Base-by-base conservation (phyloP, 1,284 basidiomycete species). In the Ustilago vetiveriae region DNA sequence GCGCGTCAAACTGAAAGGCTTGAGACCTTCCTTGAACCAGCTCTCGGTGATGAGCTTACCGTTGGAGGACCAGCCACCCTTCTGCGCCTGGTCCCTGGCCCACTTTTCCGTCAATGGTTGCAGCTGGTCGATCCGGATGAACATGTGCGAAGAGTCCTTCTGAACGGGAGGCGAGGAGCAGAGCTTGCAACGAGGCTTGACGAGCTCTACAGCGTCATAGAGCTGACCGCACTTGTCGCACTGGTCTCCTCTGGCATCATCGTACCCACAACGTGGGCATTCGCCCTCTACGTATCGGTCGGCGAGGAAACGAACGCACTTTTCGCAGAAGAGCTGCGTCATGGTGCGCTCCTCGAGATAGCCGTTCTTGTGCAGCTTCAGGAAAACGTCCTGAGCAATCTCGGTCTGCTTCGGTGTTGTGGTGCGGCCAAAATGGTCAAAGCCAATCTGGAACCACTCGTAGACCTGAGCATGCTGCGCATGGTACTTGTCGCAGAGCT, bases 391-490 rank as follows among this genome's bases (percentile, higher is more conserved):
- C 64, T 82, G 80, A 13, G 78, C 76, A 32, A 82, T 81, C 48
- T 92, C 89, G 4, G 94, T 94, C 83, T 98, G 96, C 62, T 89
- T 84, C 9, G 89, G 88, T 2, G 93, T 92, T 23, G 94, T 95
- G 7, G 95, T 99, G 35, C 96, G 88, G 5, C 96, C 95, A 83
- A 98, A 99, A 83, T 92, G 88, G 83, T 99, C 96, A 75, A 98
- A 99, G 42, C 92, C 94, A 74, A 82, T 82, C 70, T 94, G 89
- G 83, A 95, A 95, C 92, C 90, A 98, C 80, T 94, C 87, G 84
- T 98, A 99, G 3, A 94, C 94, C 74, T 92, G 90, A 54, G 88
- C 89, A 78, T 98, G 95, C 13, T 97, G 85, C 26, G 87, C 86
- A 80, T 95, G 86, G 83, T 98, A 98, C 84, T 97, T 96, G 84